A percentile compares a stretch with the other conserved stretches of the same genome.
Conservation (phyloP, 176 grass and related monocot genomes). For the Cocos nucifera region DNA sequence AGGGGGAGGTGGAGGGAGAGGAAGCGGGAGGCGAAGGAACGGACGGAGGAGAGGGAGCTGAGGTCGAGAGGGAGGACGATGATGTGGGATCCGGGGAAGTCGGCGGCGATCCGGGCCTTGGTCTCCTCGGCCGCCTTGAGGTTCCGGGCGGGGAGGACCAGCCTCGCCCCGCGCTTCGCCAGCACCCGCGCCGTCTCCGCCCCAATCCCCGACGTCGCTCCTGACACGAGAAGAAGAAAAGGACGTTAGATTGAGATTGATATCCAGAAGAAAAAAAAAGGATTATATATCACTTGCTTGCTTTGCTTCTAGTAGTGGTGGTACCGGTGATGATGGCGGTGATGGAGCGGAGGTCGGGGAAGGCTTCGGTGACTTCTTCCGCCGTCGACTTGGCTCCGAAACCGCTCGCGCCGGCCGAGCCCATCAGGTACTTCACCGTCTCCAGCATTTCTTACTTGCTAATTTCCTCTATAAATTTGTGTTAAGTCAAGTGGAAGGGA, state of each 20-base stretch:
- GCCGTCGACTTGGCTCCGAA: slow-evolving; percentile 82
- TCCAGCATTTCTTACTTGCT: slow-evolving; percentile 34
- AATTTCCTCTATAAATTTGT: not conserved
- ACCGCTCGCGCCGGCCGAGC: slow-evolving; percentile 48
- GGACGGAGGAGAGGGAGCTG: slow-evolving; percentile 74
- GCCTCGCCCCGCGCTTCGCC: slow-evolving; percentile 58
- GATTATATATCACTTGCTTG: not conserved
- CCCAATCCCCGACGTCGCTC: slow-evolving; percentile 84
- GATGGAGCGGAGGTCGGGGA: slow-evolving; percentile 28
- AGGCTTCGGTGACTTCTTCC: slow-evolving; percentile 40
- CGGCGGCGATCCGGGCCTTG: slow-evolving; percentile 33
- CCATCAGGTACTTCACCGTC: slow-evolving; percentile 61
- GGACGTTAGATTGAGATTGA: no score
- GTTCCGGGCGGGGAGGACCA: slow-evolving; percentile 66
- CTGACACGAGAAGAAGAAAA: not conserved
- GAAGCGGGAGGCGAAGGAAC: slow-evolving; percentile 52
- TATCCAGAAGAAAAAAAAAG: no score
- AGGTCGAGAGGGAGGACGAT: slow-evolving; percentile 81
- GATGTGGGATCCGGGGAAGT: slow-evolving; percentile 48
- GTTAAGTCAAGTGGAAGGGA: not conserved
- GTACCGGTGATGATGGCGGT: slow-evolving; percentile 75
- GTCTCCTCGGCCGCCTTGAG: slow-evolving; percentile 74
- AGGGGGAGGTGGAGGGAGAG: slow-evolving; percentile 62
- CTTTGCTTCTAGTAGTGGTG: not conserved
- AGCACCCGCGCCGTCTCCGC: slow-evolving; percentile 90